These are phyloP conservation scores for Neobulgaria alba DNA, from an alignment of 2,329 filamentous ascomycete species.

Conservation along the genomic window DNA sequence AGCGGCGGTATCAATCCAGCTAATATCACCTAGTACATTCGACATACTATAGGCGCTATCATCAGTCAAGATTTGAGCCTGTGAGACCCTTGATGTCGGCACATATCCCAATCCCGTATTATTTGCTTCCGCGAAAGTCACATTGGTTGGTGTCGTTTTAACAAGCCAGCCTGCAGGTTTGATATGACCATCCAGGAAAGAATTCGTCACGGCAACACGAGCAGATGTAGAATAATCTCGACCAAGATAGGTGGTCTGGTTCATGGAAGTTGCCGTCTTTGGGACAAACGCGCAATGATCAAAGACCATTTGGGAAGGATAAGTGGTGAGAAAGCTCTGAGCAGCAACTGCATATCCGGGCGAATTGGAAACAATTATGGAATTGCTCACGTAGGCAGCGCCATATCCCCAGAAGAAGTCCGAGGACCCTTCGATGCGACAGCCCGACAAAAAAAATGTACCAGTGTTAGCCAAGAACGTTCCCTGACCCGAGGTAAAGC, in stretches of 20 bases:
- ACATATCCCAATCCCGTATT: conserved; percentile 28
- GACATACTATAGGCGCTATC: conserved; percentile 14
- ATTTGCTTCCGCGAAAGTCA: conserved; percentile 28
- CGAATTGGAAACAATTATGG: no score
- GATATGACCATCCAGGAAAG: conserved; percentile 38
- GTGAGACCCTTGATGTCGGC: conserved; percentile 19
- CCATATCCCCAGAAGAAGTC: no score
- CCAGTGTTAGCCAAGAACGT: no score
- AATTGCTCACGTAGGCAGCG: no score
- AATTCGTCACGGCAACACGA: conserved; percentile 40
- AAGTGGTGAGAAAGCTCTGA: no score
- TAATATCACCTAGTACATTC: conserved; percentile 26
- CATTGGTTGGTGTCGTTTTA: conserved; percentile 19
- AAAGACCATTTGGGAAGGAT: conserved; percentile 45
- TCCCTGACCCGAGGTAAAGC: no score
- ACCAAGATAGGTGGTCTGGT: conserved; percentile 38
- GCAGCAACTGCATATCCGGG: no score
- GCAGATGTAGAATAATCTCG: conserved; percentile 42
- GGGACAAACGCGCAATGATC: conserved; percentile 40
- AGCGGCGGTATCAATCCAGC: conserved; percentile 28
- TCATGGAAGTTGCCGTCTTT: conserved; percentile 29
- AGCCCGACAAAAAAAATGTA: no score
- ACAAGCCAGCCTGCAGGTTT: conserved; percentile 39
- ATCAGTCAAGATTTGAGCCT: conserved; percentile 16
- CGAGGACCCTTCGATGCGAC: no score